Evolutionary conservation across 441 rosid genomes (phyloP), one percentile per base, ranked within the genome.

Genomic region (Gossypium trilobum): DNA sequence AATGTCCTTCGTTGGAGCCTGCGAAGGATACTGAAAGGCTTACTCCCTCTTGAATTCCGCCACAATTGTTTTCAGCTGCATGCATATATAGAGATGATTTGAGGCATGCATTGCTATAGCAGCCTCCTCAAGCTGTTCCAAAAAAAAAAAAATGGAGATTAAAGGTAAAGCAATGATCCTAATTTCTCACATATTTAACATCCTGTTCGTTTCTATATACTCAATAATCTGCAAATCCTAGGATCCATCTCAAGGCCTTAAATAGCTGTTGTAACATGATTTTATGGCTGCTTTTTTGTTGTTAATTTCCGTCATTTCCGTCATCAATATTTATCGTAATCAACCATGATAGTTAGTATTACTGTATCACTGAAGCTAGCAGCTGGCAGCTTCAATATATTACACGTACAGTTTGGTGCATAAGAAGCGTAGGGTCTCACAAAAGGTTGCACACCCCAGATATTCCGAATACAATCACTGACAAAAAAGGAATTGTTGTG

Each of bases 11-110:
- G 4, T 74, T 74, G 85, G 54, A 19, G 4, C 67, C 71, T 6
- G 39, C 11, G 71, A 23, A 50, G 79, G 72, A 11, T 10, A 36
- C 52, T 10, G 75, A 68, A 62, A 14, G 17, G 65, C 79, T 70
- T 82, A 42, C 73, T 67, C 68, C 63, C 68, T 25, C 51, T 8
- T 46, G 4, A 46, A 2, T 46, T 46, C 51, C 51, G 11, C 16
- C 51, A n/a, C 51, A 2, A 17, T 17, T 9, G 33, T 0, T 7
- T 64, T 39, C 52, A 39, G 68, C 68, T 17, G 51, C 68, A 36
- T 52, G 22, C 20, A 16, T 29, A 29, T 29, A 29, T 29, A 29
- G 33, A 29, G 4, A 31, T 29, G 10, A 29, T n/a, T 59, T 19
- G 11, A 61, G 46, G n/a, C 66, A 14, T 2, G 33, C 33, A 29